Evolutionary conservation across 257 asterid genomes (phyloP).

Genomic region (Prunella vulgaris): DNA sequence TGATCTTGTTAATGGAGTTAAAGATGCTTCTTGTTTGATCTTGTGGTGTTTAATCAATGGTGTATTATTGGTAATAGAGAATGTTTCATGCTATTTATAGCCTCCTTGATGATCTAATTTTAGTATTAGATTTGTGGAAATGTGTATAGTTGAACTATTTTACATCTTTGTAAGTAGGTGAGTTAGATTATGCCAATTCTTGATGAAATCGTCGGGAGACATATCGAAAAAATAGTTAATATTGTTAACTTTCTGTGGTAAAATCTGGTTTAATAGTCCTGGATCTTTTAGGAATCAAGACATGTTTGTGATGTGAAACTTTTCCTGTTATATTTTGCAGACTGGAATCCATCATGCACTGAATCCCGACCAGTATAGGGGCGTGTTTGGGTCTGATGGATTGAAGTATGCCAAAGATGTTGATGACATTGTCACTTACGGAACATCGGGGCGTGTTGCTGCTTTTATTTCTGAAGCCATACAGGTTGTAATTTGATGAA

Average conservation of each 20-base stretch:
- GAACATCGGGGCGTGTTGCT: conserved; percentile 81
- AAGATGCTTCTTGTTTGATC: neutral
- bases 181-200: neutral
- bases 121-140: neutral
- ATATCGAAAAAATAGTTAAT: neutral
- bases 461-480: conserved; percentile 86
- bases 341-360: conserved; percentile 86
- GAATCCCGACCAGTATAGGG: conserved; percentile 95
- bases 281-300: conserved; percentile 1
- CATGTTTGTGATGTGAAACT: neutral
- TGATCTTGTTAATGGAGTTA: neutral
- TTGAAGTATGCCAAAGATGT: conserved; percentile 79
- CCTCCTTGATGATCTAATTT: neutral
- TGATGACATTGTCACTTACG: conserved; percentile 78
- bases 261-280: neutral
- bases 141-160: neutral
- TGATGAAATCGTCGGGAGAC: neutral
- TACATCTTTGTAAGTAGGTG: neutral
- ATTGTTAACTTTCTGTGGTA: neutral
- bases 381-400: conserved; percentile 80
- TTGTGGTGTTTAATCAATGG: neutral
- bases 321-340: conserved; percentile 30
- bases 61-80: neutral
- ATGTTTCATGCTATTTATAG: neutral
- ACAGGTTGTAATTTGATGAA: conserved; percentile 48